Evolutionary conservation across 2,329 filamentous ascomycete genomes (phyloP), one percentile per base, ranked within the genome.

Genomic region (Periconia sp.): DNA sequence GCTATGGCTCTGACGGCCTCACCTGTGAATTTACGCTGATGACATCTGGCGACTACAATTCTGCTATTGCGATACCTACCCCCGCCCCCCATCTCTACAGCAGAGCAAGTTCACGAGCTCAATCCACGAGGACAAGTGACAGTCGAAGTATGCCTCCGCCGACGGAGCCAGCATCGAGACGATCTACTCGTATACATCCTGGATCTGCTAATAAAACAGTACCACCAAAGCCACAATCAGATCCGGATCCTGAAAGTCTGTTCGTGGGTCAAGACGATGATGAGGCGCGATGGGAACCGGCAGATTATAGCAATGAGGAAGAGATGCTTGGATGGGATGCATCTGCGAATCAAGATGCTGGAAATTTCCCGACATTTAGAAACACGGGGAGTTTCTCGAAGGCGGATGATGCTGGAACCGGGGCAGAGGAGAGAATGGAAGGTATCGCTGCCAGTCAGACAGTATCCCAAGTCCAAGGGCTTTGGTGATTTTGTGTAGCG

Each of bases 11-110:
- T 41, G 85, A 88, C 53, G 88, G 86, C 33, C 79, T 92, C 31
- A 75, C 83, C 37, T 90, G 86, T 71, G 87, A 92, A 59, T 92
- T 92, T 62, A 88, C 91, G 42, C 81, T 93, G 55, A 92, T 92
- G 89, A 93, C 90, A 1, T 85, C 89, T 9, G 90, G 89, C 14
- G 88, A 91, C 49, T 75, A 77, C 58, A 74, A 69, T 27, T 76
- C 70, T 6, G 73, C 78, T 11, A 53, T 59, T 15, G 6, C 66
- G 58, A 56, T 54, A 31, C 76, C 73, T 50, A 78, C 74, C 52
- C 75, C 68, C 47, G 73, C 65, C 54, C 73, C 67, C 55, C 74
- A 68, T 46, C 47, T 72, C 72, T 47, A 70, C 69, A 62, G 71
- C 66, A 49, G 76, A 70, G 43, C 72, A 60, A 42, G 66, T 58